Base-by-base conservation (phyloP, 176 grass and related monocot genomes). In the Aegilops umbellulata region DNA sequence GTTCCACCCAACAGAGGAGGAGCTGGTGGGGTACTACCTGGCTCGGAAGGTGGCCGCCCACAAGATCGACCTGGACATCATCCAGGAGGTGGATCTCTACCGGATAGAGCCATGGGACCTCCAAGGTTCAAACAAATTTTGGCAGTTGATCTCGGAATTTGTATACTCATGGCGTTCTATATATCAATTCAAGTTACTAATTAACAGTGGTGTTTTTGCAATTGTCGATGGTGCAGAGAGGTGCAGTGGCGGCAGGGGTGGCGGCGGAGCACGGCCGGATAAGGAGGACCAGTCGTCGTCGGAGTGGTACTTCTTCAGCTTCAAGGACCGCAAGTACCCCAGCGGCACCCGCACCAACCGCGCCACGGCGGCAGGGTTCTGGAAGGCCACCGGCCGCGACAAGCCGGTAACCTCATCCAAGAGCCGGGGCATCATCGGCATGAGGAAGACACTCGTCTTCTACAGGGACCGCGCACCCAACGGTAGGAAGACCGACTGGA, bases 371-470 rank as follows among this genome's bases (percentile, higher is more conserved):
- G 91, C 87, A 0, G 95, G 95, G 14, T 97, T 97, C 70, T 97
- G 95, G 95, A 97, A 97, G 91, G 95, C 95, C 0, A 97, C 95
- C 0, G 95, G 95, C 2, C 60, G 95, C 22, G 95, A 97, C 89
- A 97, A 97, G 87, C 91, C 93, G 29, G 95, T 97, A 41, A 11
- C 80, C 0, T 93, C 92, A 1, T 31, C 79, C 27, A 16, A 77
- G 27, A 7, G 69, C 38, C 73, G 57, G 17, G 70, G 69, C 12
- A 65, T 97, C 0, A 97, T 97, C 71, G 94, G 94, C 51, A 93
- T 95, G 94, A 91, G 94, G 63, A 95, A 95, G 85, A 95, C 94
- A 4, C 94, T 95, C 6, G 94, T 95, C 24, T 95, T 93, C 84
- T 93, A 95, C 86, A 89, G 80, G 29, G 94, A 91, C 2, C 72